Conservation (phyloP, 495 filamentous ascomycete genomes). For the Xylaria grammica region DNA sequence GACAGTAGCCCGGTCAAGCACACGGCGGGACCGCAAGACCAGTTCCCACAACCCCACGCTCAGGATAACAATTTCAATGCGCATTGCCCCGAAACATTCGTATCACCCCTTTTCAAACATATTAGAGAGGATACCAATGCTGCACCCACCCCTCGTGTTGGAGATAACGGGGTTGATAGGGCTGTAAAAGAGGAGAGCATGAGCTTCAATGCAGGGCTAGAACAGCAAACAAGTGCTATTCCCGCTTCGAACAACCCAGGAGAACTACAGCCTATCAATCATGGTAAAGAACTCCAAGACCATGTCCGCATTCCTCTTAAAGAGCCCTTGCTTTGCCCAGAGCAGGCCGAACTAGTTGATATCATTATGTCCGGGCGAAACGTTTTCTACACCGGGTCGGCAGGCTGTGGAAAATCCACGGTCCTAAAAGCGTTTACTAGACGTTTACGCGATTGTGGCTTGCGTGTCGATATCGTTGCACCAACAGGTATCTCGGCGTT, state of each 20-base stretch:
- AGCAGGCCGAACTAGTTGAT: constrained; percentile 55
- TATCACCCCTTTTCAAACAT: not conserved
- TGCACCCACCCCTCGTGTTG: not conserved
- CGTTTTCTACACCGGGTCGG: constrained; percentile 67
- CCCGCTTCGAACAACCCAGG: not conserved
- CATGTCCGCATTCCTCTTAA: not conserved
- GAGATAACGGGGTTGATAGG: too few species aligned
- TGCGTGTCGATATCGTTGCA: constrained; percentile 55
- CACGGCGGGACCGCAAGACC: not conserved
- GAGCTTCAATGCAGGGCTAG: not conserved
- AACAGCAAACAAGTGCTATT: not conserved
- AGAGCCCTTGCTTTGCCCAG: constrained; percentile 37
- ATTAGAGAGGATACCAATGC: not conserved
- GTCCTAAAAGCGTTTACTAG: constrained; percentile 56
- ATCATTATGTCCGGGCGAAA: constrained; percentile 55
- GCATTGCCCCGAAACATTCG: not conserved
- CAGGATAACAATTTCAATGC: not conserved
- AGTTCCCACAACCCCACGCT: not conserved
- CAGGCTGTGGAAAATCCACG: constrained; percentile 65
- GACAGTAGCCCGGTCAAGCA: not conserved
- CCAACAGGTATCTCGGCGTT: constrained; percentile 63
- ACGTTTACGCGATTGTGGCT: constrained; percentile 38
- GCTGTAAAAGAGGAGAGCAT: not conserved
- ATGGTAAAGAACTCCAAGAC: not conserved
- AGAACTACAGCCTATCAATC: not conserved